Percentiles rank a stretch among this genome's conserved stretches.
Conservation (phyloP, 768 basidiomycete genomes). For the Cyathus striatus region DNA sequence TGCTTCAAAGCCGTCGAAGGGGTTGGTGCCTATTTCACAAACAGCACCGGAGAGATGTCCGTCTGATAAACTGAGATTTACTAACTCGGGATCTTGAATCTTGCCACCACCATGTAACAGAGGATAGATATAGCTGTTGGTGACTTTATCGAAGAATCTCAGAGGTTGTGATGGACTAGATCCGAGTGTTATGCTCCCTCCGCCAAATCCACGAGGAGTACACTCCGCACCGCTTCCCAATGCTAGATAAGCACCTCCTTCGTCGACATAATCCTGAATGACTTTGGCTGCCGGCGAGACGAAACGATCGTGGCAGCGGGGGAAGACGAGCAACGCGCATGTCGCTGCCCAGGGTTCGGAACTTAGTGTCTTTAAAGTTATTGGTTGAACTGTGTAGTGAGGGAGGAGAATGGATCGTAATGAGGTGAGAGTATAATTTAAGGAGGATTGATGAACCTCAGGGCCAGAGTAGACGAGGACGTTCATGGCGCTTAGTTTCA, state of each 20-base stretch:
- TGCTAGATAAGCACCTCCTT: slow-evolving; percentile 69
- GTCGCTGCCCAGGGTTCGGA: slow-evolving; percentile 71
- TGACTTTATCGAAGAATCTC: slow-evolving; percentile 28
- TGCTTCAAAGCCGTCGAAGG: slow-evolving; percentile 24
- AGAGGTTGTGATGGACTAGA: slow-evolving; percentile 23
- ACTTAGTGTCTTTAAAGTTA: slow-evolving; percentile 51
- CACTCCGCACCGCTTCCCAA: slow-evolving; percentile 54
- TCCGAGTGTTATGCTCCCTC: slow-evolving; percentile 33
- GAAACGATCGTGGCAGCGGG: slow-evolving; percentile 48
- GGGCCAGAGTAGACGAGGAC: slow-evolving; percentile 71
- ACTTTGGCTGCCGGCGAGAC: slow-evolving; percentile 30
- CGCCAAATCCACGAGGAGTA: slow-evolving; percentile 25
- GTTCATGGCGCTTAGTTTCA: slow-evolving; percentile 41
- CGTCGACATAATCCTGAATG: slow-evolving; percentile 56
- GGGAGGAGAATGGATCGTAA: slow-evolving; percentile 60
- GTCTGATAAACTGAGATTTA: slow-evolving; percentile 13
- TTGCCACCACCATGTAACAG: slow-evolving; percentile 12
- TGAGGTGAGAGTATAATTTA: slow-evolving; percentile 34
- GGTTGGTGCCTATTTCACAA: slow-evolving; percentile 14
- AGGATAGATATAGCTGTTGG: slow-evolving; percentile 23
- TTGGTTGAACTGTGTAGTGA: slow-evolving; percentile 73
- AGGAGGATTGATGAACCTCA: slow-evolving; percentile 44
- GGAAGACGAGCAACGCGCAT: slow-evolving; percentile 78
- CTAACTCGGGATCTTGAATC: slow-evolving; percentile 6
- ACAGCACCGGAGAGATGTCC: slow-evolving; percentile 22